These are phyloP conservation scores for Diaporthe sp. DNA, from an alignment of 2,329 filamentous ascomycete species.

Conservation along the genomic window DNA sequence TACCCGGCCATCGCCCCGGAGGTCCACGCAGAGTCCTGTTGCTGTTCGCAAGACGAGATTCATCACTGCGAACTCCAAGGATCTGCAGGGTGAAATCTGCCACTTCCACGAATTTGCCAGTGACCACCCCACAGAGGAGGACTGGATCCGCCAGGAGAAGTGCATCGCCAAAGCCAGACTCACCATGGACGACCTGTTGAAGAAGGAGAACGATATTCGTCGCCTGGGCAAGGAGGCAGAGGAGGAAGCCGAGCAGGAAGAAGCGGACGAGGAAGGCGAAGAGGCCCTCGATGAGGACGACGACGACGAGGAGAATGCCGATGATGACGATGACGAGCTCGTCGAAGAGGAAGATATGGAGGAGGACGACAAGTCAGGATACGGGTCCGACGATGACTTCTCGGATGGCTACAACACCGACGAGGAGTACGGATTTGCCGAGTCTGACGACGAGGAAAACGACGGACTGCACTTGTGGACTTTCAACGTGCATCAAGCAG, in stretches of 20 bases:
- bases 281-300: conserved; percentile 57
- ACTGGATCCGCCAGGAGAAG: conserved; percentile 85
- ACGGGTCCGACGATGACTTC: conserved; percentile 67
- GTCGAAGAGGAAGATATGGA: conserved; percentile 65
- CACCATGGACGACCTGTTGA: conserved; percentile 89
- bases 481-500: conserved; percentile 5
- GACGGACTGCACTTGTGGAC: conserved; percentile 77
- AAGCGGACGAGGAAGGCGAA: conserved; percentile 69
- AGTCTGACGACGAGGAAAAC: conserved; percentile 76
- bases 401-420: conserved; percentile 82
- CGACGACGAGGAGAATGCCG: conserved; percentile 61
- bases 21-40: conserved; percentile 54
- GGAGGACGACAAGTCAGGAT: conserved; percentile 73
- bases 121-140: conserved; percentile 84
- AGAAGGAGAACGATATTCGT: conserved; percentile 90
- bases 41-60: conserved; percentile 59
- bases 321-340: conserved; percentile 63
- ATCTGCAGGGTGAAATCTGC: conserved; percentile 68
- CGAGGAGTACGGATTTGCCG: conserved; percentile 76
- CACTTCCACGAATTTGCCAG: conserved; percentile 94
- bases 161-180: conserved; percentile 76
- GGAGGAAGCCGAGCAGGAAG: conserved; percentile 84
- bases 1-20: conserved; percentile 51
- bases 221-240: conserved; percentile 90
- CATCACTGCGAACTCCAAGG: conserved; percentile 63